Conservation (phyloP, 164 flowering plant species). For the Vitis rotundifolia region DNA sequence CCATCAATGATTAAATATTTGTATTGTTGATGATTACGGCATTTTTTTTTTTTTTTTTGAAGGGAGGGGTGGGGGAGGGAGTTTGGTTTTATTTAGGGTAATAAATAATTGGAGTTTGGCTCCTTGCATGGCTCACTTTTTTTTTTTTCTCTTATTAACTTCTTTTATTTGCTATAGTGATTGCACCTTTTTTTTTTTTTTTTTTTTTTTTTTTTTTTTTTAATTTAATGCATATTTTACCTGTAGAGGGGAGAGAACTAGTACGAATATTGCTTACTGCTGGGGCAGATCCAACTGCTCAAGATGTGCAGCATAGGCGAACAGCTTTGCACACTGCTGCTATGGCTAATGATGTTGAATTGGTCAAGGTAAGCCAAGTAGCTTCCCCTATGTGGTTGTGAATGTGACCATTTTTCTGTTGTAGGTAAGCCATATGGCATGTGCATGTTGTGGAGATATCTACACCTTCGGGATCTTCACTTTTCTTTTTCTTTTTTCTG, state of each 20-base stretch:
- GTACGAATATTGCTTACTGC: constrained; percentile 83
- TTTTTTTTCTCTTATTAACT: too few relatives aligned
- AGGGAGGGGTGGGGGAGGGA: too few relatives aligned
- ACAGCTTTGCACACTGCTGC: constrained; percentile 95
- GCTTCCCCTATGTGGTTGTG: not conserved
- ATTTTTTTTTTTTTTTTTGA: too few relatives aligned
- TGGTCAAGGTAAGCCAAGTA: constrained; percentile 68
- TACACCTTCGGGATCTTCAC: not conserved
- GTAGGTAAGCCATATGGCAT: too few relatives aligned
- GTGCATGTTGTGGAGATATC: not conserved
- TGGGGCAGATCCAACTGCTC: constrained; percentile 91
- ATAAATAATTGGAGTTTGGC: too few relatives aligned
- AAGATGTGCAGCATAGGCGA: constrained; percentile 76
- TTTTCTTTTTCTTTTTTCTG: not conserved
- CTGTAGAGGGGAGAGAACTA: constrained; percentile 84
- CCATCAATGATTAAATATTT: too few relatives aligned
- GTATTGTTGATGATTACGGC: too few relatives aligned
- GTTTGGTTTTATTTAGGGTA: too few relatives aligned
- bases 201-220: constrained; percentile 3
- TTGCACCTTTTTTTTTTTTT: too few relatives aligned
- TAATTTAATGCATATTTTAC: constrained; percentile 2
- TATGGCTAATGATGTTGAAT: constrained; percentile 87
- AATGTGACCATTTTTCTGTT: not conserved
- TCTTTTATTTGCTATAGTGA: too few relatives aligned
- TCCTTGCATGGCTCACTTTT: too few relatives aligned